These are phyloP conservation scores for Camelina hispida DNA, from an alignment of 345 rosid genomes.

Conservation along the genomic window DNA sequence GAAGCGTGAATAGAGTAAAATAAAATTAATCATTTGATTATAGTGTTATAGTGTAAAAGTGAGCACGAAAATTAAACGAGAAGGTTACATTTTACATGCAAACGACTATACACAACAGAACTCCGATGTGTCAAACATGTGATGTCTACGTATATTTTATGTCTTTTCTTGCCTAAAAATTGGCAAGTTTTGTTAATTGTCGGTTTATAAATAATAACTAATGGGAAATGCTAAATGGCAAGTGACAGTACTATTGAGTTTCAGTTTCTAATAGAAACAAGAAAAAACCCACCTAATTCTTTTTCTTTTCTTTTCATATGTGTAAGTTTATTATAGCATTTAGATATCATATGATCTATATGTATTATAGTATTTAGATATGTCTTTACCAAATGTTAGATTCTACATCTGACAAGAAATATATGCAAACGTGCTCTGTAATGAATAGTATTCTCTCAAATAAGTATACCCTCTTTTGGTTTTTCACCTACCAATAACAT, in stretches of 20 bases:
- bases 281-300: slow-evolving; percentile 1
- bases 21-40: neutral
- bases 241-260: slow-evolving; percentile 28
- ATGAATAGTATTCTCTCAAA: slow-evolving; percentile 19
- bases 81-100: slow-evolving; percentile 43
- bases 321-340: neutral
- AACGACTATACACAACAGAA: slow-evolving; percentile 26
- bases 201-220: slow-evolving; percentile 20
- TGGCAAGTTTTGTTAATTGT: slow-evolving; percentile 38
- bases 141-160: slow-evolving; percentile 39
- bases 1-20: neutral
- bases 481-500: no score
- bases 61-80: slow-evolving; percentile 13
- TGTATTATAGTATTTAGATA: slow-evolving; percentile 15
- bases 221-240: slow-evolving; percentile 38
- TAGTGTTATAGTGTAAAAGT: neutral
- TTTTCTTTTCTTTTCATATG: slow-evolving; percentile 11
- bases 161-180: slow-evolving; percentile 41
- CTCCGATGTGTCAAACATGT: slow-evolving; percentile 43
- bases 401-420: slow-evolving; percentile 41
- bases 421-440: slow-evolving; percentile 37
- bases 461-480: no score
- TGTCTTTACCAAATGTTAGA: slow-evolving; percentile 42
- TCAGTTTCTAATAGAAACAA: slow-evolving; percentile 36
- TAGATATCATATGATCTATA: slow-evolving; percentile 15